These are phyloP conservation scores for Cichorium intybus DNA, from an alignment of 140 eudicot genomes.

Conservation along the genomic window DNA sequence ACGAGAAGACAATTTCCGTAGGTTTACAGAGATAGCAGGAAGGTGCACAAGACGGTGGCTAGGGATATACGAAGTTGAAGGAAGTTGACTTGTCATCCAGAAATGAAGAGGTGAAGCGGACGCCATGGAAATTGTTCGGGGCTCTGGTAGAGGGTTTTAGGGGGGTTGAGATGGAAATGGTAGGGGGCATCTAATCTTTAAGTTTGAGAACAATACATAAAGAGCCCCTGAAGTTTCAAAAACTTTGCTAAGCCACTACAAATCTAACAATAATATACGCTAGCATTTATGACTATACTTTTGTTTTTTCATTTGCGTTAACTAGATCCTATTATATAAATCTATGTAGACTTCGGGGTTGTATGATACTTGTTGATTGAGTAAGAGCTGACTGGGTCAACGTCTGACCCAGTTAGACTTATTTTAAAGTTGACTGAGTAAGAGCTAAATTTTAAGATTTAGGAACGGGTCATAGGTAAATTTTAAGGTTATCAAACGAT, in stretches of 20 bases:
- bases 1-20: slow-evolving; percentile 16
- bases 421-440: too few relatives aligned
- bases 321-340: too few relatives aligned
- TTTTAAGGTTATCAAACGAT: too few relatives aligned
- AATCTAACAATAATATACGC: too few relatives aligned
- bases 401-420: too few relatives aligned
- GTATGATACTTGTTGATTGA: too few relatives aligned
- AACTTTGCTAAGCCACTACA: neutral
- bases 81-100: slow-evolving; percentile 28
- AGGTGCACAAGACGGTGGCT: slow-evolving; percentile 7
- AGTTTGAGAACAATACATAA: neutral
- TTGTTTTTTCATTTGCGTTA: too few relatives aligned
- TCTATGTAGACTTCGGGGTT: too few relatives aligned
- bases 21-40: slow-evolving; percentile 2
- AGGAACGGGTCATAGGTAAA: too few relatives aligned
- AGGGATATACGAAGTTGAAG: slow-evolving; percentile 18
- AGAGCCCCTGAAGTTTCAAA: neutral
- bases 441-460: too few relatives aligned
- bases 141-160: slow-evolving; percentile 6
- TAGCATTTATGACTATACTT: too few relatives aligned
- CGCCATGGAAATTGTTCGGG: slow-evolving; percentile 24
- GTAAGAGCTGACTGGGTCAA: too few relatives aligned
- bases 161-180: neutral
- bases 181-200: slow-evolving; percentile 12
- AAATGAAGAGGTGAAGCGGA: slow-evolving; percentile 28